These are phyloP conservation scores for Yamadazyma olivae DNA, from an alignment of 805 yeast species.

Conservation along the genomic window DNA sequence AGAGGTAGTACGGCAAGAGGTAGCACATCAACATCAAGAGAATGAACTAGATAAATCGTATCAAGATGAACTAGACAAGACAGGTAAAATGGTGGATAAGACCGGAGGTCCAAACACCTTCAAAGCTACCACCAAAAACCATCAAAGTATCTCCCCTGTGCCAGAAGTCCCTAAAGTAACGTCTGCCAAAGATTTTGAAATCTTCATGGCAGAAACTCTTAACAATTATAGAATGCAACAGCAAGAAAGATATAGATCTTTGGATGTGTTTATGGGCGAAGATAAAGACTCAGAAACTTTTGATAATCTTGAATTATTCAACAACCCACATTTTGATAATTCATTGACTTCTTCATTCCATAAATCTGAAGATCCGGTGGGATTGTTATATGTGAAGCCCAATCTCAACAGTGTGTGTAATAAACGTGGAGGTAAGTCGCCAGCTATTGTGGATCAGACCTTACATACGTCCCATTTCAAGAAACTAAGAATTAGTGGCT, in stretches of 20 bases:
- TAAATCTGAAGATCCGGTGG: conserved; percentile 15
- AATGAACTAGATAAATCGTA: no score
- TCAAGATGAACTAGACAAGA: no score
- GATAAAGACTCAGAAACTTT: conserved; percentile 1
- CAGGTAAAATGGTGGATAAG: background rate
- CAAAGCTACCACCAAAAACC: background rate
- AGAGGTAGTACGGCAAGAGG: background rate
- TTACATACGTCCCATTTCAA: conserved; percentile 38
- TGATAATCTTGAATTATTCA: conserved; percentile 5
- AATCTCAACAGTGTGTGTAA: background rate
- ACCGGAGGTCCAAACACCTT: background rate
- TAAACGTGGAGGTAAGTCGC: conserved; percentile 20
- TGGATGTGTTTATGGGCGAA: conserved; percentile 11
- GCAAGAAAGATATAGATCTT: conserved; percentile 10
- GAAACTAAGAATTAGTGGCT: conserved; percentile 39
- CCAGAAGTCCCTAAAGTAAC: conserved; percentile 1
- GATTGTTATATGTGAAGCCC: conserved; percentile 12
- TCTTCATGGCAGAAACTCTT: conserved; percentile 30
- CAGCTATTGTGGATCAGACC: conserved; percentile 36
- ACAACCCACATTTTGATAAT: conserved; percentile 10
- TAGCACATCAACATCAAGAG: background rate
- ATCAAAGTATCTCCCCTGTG: background rate
- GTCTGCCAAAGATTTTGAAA: conserved; percentile 27
- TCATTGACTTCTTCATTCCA: conserved; percentile 12
- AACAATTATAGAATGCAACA: conserved; percentile 30